Conservation (phyloP, 139 green algal genomes). For the Picochlorum sp. region DNA sequence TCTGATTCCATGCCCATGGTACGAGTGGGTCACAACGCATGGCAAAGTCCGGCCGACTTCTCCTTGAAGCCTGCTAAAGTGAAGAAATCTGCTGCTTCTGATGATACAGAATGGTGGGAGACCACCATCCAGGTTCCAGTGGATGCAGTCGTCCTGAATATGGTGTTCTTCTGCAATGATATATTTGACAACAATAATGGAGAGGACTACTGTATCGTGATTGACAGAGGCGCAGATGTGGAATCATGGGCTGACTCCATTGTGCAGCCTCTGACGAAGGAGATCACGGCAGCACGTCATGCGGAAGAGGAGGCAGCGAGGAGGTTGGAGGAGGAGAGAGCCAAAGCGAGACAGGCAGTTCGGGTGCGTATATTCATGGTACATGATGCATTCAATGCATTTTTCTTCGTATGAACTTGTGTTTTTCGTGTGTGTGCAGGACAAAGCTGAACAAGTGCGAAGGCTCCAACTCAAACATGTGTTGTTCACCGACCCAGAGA, state of each 20-base stretch:
- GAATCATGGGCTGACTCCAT: slow-evolving; percentile 20
- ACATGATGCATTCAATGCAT: not conserved
- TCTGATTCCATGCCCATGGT: slow-evolving; percentile 4
- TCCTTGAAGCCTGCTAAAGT: not conserved
- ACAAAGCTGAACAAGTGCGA: slow-evolving; percentile 28
- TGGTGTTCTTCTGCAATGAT: slow-evolving; percentile 63
- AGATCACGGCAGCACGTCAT: slow-evolving; percentile 15
- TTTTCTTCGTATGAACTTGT: not conserved
- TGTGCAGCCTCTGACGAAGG: slow-evolving; percentile 8
- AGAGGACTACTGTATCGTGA: slow-evolving; percentile 34
- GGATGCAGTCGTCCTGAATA: slow-evolving; percentile 52
- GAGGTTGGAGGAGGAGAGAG: not conserved
- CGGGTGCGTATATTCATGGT: not conserved
- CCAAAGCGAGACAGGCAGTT: not conserved
- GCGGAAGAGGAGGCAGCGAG: slow-evolving; percentile 9
- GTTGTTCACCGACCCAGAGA: slow-evolving; percentile 41
- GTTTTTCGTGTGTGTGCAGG: not conserved
- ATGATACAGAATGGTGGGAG: slow-evolving; percentile 46
- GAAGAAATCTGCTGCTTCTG: slow-evolving; percentile 1
- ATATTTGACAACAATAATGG: slow-evolving; percentile 75
- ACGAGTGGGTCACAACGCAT: slow-evolving; percentile 20
- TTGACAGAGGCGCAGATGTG: not conserved
- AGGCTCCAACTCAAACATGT: slow-evolving; percentile 43
- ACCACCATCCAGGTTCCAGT: slow-evolving; percentile 34
- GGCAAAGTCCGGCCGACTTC: slow-evolving; percentile 1